These are phyloP conservation scores for Trichosporon coremiiforme DNA, from an alignment of 1,284 basidiomycete genomes.

Conservation along the genomic window DNA sequence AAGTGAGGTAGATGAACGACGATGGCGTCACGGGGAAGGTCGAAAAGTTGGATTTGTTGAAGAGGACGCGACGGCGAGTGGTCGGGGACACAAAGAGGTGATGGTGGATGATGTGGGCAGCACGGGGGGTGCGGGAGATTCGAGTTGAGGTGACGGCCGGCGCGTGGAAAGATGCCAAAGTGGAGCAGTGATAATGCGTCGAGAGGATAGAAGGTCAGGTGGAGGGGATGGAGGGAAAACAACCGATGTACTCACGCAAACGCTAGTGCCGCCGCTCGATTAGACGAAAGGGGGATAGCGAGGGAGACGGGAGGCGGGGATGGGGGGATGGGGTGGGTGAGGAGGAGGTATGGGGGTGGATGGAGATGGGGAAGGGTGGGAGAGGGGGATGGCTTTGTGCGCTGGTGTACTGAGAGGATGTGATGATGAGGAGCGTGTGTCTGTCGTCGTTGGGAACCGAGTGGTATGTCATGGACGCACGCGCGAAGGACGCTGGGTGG, in stretches of 20 bases:
- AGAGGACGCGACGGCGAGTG: not conserved
- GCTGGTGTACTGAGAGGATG: slow-evolving; percentile 17
- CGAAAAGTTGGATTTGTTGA: slow-evolving; percentile 15
- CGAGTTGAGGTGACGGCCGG: slow-evolving; percentile 5
- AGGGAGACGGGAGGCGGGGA: slow-evolving; percentile 7
- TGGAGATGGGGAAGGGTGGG: slow-evolving; percentile 12
- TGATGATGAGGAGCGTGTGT: slow-evolving; percentile 18
- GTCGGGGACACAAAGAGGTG: not conserved
- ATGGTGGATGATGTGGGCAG: slow-evolving; percentile 12
- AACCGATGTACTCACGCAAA: slow-evolving; percentile 9
- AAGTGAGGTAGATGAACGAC: slow-evolving; percentile 6
- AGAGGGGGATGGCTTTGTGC: not conserved
- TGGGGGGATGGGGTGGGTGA: not conserved
- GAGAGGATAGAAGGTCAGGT: slow-evolving; percentile 29
- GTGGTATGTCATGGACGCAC: slow-evolving; percentile 19
- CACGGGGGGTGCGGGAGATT: not conserved
- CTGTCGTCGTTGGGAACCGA: slow-evolving; percentile 10
- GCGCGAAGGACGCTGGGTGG: slow-evolving; percentile 1
- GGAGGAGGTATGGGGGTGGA: slow-evolving; percentile 7
- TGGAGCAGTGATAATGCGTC: not conserved
- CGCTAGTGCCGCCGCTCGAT: slow-evolving; percentile 19
- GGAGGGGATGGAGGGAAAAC: slow-evolving; percentile 24
- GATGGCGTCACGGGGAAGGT: slow-evolving; percentile 17
- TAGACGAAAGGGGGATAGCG: slow-evolving; percentile 12
- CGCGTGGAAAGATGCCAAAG: slow-evolving; percentile 9